These are phyloP conservation scores for Linum tenue DNA, from an alignment of 345 rosid genomes.

Conservation along the genomic window DNA sequence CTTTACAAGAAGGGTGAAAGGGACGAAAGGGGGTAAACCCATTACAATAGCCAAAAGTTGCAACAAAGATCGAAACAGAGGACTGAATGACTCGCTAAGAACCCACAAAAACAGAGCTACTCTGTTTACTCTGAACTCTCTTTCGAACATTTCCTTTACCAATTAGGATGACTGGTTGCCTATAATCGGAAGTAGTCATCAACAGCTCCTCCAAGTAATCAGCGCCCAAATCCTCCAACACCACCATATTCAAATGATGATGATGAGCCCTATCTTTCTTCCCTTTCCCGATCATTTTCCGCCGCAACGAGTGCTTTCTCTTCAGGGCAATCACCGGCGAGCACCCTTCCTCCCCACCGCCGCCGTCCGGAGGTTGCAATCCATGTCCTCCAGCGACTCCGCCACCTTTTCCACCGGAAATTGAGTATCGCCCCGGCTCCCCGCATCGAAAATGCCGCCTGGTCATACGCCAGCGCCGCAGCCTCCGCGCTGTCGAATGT, in stretches of 20 bases:
- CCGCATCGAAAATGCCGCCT: constrained; percentile 63
- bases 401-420: constrained; percentile 53
- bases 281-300: constrained; percentile 35
- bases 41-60: too few species aligned
- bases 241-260: constrained; percentile 43
- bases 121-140: too few species aligned
- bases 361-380: constrained; percentile 12
- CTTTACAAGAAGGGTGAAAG: too few species aligned
- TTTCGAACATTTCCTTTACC: too few species aligned
- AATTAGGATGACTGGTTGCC: too few species aligned
- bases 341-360: constrained; percentile 40
- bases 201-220: constrained; percentile 64
- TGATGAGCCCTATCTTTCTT: constrained; percentile 25
- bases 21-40: too few species aligned
- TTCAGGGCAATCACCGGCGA: constrained; percentile 86
- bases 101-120: too few species aligned
- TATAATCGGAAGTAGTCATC: neutral
- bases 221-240: constrained; percentile 70
- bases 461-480: constrained; percentile 38
- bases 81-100: too few species aligned
- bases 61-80: too few species aligned
- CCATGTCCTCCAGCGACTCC: constrained; percentile 57
- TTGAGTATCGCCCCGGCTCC: constrained; percentile 48
- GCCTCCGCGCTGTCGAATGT: too few species aligned
- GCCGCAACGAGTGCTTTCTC: constrained; percentile 62